Evolutionary conservation across 1,284 basidiomycete genomes (phyloP).

Genomic region (Pseudozyma sp.): DNA sequence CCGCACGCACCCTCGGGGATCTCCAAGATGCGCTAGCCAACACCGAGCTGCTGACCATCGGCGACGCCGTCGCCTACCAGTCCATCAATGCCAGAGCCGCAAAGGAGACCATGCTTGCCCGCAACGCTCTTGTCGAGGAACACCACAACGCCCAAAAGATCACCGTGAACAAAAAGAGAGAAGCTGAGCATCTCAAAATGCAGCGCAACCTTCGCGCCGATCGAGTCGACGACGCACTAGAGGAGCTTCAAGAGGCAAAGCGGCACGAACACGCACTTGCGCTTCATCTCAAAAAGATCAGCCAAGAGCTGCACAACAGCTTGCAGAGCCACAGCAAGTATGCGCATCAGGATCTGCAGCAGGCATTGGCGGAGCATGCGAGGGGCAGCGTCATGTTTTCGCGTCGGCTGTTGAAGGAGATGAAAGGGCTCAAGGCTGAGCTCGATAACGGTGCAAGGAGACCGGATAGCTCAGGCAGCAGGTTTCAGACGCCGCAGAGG

Average conservation of each 20-base stretch:
- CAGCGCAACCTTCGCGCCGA: slow-evolving; percentile 45
- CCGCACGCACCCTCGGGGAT: slow-evolving; percentile 35
- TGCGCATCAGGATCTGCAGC: slow-evolving; percentile 62
- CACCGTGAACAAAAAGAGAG: slow-evolving; percentile 51
- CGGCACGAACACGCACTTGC: slow-evolving; percentile 52
- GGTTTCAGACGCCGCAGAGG: slow-evolving; percentile 11
- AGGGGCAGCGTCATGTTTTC: slow-evolving; percentile 50
- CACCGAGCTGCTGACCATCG: slow-evolving; percentile 51
- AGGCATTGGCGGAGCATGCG: slow-evolving; percentile 54
- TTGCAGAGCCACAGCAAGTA: slow-evolving; percentile 57
- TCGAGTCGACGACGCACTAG: slow-evolving; percentile 56
- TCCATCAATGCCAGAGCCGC: slow-evolving; percentile 60
- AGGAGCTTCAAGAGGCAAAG: slow-evolving; percentile 60
- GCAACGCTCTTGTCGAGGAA: slow-evolving; percentile 64
- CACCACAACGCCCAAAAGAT: slow-evolving; percentile 56
- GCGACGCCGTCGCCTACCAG: slow-evolving; percentile 60
- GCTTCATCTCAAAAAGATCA: slow-evolving; percentile 47
- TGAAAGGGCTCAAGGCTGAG: slow-evolving; percentile 39
- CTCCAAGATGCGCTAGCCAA: slow-evolving; percentile 42
- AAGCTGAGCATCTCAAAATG: slow-evolving; percentile 56
- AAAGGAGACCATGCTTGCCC: slow-evolving; percentile 59
- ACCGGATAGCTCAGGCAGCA: slow-evolving; percentile 1
- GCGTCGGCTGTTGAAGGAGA: slow-evolving; percentile 40
- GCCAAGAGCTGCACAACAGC: slow-evolving; percentile 45
- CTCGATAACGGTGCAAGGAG: slow-evolving; percentile 14